Percentiles rank a stretch among this genome's conserved stretches.
Conservation (phyloP, 257 asterid genomes). For the Solanum gandarillasii region DNA sequence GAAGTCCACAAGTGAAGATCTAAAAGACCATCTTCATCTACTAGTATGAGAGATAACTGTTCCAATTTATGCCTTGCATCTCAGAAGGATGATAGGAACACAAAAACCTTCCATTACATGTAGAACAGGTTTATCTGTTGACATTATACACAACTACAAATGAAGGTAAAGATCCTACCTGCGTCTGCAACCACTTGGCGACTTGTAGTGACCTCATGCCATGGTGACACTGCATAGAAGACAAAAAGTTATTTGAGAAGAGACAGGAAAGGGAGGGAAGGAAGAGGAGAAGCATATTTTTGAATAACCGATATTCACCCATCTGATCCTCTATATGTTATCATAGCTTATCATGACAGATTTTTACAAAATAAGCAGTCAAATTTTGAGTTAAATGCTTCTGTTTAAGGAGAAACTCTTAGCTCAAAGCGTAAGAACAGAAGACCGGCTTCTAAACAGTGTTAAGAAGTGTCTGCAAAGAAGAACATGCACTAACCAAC, state of each 20-base stretch:
- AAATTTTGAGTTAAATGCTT: not conserved
- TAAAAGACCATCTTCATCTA: not conserved
- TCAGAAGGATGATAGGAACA: not conserved
- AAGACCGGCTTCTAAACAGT: not conserved
- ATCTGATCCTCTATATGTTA: not conserved
- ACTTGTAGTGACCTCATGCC: constrained; percentile 89
- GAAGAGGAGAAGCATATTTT: not conserved
- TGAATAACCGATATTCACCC: not conserved
- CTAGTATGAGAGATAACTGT: not conserved
- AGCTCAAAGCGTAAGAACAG: not conserved
- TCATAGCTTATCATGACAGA: not conserved
- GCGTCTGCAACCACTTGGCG: constrained; percentile 93
- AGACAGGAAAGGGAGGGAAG: not conserved
- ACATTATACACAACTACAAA: not conserved
- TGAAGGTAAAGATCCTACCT: constrained; percentile 30
- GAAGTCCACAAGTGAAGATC: not conserved
- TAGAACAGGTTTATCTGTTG: not conserved
- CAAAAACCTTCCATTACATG: not conserved
- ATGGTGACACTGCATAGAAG: constrained; percentile 77
- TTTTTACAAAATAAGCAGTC: not conserved
- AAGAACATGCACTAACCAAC: constrained; percentile 39
- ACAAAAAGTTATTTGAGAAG: not conserved
- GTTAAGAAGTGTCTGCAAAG: not conserved
- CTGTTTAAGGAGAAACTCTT: not conserved
- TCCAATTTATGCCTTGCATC: not conserved